Conservation (phyloP, 2,329 filamentous ascomycete species). For the Atkinsonella hypoxylon region DNA sequence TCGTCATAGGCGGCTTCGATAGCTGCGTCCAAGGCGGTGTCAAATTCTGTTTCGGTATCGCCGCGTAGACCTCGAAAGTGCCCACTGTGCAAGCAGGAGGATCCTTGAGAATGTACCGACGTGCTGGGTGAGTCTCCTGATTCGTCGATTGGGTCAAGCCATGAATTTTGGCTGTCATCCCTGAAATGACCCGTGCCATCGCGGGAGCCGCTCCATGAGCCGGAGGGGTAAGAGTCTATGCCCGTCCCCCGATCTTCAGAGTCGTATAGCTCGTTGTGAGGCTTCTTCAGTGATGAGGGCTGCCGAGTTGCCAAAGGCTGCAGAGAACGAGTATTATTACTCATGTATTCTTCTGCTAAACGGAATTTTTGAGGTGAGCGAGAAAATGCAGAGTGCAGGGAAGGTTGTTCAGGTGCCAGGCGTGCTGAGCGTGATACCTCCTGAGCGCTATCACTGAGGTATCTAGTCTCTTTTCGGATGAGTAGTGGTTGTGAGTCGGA, state of each 20-base stretch:
- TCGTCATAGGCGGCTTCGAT: conserved; percentile 95
- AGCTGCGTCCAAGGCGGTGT: conserved; percentile 85
- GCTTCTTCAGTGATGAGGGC: conserved; percentile 30
- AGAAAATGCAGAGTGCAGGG: conserved; percentile 43
- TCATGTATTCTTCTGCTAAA: conserved; percentile 24
- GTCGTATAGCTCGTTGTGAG: conserved; percentile 11
- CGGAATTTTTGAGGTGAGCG: conserved; percentile 27
- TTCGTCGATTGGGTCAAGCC: conserved; percentile 90
- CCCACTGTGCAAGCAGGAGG: conserved; percentile 57
- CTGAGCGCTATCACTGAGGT: conserved; percentile 12
- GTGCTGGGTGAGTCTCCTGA: conserved; percentile 66
- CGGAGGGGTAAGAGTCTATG: conserved; percentile 5
- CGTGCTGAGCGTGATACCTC: conserved; percentile 13
- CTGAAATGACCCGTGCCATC: conserved; percentile 29
- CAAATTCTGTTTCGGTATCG: conserved; percentile 78
- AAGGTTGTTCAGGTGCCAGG: conserved; percentile 10
- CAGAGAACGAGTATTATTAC: conserved; percentile 50
- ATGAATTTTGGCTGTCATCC: conserved; percentile 67
- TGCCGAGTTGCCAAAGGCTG: conserved; percentile 58
- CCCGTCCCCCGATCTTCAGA: conserved; percentile 6
- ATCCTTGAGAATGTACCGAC: conserved; percentile 70
- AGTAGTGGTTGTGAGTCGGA: conserved; percentile 8
- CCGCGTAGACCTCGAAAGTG: conserved; percentile 58
- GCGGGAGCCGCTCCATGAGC: conserved; percentile 13
- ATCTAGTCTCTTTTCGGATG: conserved; percentile 12